Evolutionary conservation across 192 early-diverging fungal species (phyloP).

Genomic region (Spizellomyces punctatus): DNA sequence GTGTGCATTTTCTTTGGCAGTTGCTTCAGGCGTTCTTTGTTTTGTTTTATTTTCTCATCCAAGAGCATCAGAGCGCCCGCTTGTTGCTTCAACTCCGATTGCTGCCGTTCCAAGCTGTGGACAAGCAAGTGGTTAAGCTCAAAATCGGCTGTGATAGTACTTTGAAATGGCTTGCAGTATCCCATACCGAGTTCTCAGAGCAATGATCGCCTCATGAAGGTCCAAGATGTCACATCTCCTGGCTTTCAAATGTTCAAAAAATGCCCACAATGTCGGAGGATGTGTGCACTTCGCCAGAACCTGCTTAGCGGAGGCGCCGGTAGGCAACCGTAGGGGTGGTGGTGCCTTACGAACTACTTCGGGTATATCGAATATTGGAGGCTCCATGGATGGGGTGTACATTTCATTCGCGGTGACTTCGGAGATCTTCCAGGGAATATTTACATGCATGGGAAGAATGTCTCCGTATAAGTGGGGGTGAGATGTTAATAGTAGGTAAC

Average conservation of each 20-base stretch:
- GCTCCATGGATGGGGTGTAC: constrained; percentile 11
- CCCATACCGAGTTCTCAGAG: too few species aligned
- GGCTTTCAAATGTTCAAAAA: constrained; percentile 25
- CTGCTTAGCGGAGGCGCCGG: background rate
- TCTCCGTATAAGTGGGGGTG: constrained; percentile 57
- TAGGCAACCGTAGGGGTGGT: background rate
- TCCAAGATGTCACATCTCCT: background rate
- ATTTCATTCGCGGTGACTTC: background rate
- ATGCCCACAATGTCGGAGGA: constrained; percentile 11
- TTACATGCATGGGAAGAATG: constrained; percentile 14
- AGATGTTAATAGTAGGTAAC: constrained; percentile 60
- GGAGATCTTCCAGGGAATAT: too few species aligned
- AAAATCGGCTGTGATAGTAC: too few species aligned
- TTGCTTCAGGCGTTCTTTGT: constrained; percentile 35
- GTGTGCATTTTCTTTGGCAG: background rate
- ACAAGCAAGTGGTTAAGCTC: background rate
- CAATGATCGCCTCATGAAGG: too few species aligned
- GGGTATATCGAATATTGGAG: constrained; percentile 10
- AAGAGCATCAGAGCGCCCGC: constrained; percentile 2
- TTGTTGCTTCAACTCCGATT: constrained; percentile 38
- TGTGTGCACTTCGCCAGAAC: background rate
- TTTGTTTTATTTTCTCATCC: constrained; percentile 37
- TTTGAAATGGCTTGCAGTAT: too few species aligned
- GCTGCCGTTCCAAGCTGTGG: constrained; percentile 37
- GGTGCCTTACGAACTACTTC: constrained; percentile 4